A percentile compares a stretch with the other conserved stretches of the same genome.
Evolutionary conservation across 75 land plant genomes (phyloP).

Genomic region (Picea sitchensis): DNA sequence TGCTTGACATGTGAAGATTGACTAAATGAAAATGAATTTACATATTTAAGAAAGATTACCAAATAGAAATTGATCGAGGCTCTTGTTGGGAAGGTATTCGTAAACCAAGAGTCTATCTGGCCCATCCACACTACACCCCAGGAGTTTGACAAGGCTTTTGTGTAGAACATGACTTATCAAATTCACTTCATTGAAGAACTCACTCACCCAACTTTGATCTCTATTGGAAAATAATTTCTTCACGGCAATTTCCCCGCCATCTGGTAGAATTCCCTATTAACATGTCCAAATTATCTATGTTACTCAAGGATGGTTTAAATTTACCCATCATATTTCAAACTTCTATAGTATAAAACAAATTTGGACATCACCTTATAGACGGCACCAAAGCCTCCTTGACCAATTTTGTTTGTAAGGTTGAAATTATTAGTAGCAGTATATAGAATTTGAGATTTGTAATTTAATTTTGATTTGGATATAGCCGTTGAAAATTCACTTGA

Average conservation of each 20-base stretch:
- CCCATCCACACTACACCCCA: constrained; percentile 39
- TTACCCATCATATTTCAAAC: no score
- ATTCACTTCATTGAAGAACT: constrained; percentile 44
- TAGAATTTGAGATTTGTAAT: constrained; percentile 11
- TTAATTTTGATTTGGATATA: no score
- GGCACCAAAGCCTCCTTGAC: constrained; percentile 30
- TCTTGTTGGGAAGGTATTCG: constrained; percentile 33
- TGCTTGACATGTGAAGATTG: not conserved
- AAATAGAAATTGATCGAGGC: constrained; percentile 25
- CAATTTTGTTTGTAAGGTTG: constrained; percentile 17
- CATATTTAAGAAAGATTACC: constrained; percentile 16
- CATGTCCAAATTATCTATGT: no score
- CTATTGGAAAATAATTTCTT: constrained; percentile 23
- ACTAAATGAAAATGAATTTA: not conserved
- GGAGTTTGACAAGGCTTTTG: constrained; percentile 34
- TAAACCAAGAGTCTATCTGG: constrained; percentile 37
- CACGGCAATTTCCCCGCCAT: constrained; percentile 21
- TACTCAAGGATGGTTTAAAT: no score
- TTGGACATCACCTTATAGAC: constrained; percentile 24
- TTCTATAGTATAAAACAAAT: no score
- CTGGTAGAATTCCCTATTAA: constrained; percentile 23
- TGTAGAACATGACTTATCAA: constrained; percentile 27
- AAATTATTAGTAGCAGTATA: constrained; percentile 17
- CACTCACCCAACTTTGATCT: constrained; percentile 20
- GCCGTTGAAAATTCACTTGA: no score